Percentiles rank a stretch among this genome's conserved stretches.
Conservation (phyloP, 805 yeast species). For the Saturnispora galanensis region DNA sequence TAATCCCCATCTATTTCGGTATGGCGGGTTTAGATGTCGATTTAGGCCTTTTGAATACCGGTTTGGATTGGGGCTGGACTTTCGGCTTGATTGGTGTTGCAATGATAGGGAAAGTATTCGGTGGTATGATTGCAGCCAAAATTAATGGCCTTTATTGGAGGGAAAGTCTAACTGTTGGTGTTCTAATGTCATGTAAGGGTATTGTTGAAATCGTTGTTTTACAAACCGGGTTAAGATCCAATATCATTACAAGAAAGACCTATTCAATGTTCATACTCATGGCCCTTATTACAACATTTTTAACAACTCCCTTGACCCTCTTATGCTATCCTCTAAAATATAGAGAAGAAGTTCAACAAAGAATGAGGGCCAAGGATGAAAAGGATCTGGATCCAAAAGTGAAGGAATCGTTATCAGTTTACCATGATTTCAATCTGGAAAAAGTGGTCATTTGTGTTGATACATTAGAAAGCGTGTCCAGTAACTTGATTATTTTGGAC, state of each 20-base stretch:
- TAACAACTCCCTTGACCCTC: constrained; percentile 69
- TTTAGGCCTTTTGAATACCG: constrained; percentile 51
- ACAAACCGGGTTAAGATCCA: constrained; percentile 62
- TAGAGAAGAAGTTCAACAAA: constrained; percentile 39
- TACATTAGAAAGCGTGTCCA: constrained; percentile 23
- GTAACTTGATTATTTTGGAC: constrained; percentile 23
- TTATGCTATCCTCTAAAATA: constrained; percentile 52
- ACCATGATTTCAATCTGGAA: constrained; percentile 13
- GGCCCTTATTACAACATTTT: constrained; percentile 70
- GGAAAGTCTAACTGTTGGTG: constrained; percentile 68
- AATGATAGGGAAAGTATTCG: constrained; percentile 53
- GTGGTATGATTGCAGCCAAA: constrained; percentile 59
- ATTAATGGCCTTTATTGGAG: constrained; percentile 57
- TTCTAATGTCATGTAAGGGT: constrained; percentile 83
- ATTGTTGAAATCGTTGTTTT: constrained; percentile 77
- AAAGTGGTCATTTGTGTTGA: constrained; percentile 21
- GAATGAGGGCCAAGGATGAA: constrained; percentile 14
- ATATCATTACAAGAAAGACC: constrained; percentile 52
- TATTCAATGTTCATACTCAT: constrained; percentile 76
- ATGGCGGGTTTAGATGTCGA: constrained; percentile 67
- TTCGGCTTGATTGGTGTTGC: constrained; percentile 62
- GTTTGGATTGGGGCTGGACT: constrained; percentile 71
- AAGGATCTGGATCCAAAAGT: constrained; percentile 11
- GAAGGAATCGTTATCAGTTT: background rate
- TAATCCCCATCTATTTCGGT: constrained; percentile 74